These are phyloP conservation scores for Malania oleifera DNA, from an alignment of 164 flowering plant genomes.

Conservation along the genomic window DNA sequence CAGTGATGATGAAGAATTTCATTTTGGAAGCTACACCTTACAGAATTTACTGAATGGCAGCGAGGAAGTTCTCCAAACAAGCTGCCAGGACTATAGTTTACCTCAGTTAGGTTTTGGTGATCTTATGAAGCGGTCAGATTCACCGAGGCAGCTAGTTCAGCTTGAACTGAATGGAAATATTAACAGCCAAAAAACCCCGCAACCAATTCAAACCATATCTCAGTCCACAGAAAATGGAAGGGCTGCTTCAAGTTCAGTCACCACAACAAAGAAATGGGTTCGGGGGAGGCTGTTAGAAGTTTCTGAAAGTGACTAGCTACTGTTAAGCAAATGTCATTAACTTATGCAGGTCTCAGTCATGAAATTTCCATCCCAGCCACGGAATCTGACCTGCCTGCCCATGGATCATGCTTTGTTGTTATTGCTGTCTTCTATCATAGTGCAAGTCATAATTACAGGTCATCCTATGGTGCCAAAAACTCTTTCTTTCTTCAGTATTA, in stretches of 20 bases:
- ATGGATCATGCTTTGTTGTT: no score
- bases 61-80: slow-evolving; percentile 4
- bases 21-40: slow-evolving; percentile 9
- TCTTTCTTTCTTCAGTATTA: no score
- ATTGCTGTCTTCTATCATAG: no score
- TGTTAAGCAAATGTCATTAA: no score
- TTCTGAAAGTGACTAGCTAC: no score
- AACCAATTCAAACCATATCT: slow-evolving; percentile 11
- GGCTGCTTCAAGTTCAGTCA: slow-evolving; percentile 8
- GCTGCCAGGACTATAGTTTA: slow-evolving; percentile 6
- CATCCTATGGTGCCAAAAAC: no score
- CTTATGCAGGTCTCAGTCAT: no score
- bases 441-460: no score
- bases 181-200: background rate
- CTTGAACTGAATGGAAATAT: slow-evolving; percentile 12
- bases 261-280: slow-evolving; percentile 46
- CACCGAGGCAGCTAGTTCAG: slow-evolving; percentile 5
- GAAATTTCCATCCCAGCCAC: no score
- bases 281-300: slow-evolving; percentile 61
- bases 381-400: no score
- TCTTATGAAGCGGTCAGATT: slow-evolving; percentile 5
- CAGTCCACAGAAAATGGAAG: slow-evolving; percentile 3
- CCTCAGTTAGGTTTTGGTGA: slow-evolving; percentile 10
- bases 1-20: slow-evolving; percentile 5
- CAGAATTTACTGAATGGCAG: slow-evolving; percentile 16